phyloP scores from a whole-genome alignment of 768 basidiomycete genomes.

The Tricholoma hemisulphureum region DNA sequence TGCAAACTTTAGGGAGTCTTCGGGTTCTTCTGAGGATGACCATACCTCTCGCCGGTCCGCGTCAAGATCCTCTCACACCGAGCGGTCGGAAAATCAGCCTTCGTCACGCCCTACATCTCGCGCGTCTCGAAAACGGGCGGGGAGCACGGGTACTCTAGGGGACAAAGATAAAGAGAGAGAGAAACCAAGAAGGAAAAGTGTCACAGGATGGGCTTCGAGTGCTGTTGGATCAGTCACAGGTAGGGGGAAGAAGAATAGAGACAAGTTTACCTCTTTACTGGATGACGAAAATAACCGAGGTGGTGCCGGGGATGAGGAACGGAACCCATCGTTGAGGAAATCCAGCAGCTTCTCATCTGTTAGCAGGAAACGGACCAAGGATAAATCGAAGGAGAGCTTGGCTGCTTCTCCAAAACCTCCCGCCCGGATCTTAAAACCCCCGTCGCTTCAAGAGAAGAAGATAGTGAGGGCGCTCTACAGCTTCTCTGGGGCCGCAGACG shows the following conservation, averaged over 20 bases:
- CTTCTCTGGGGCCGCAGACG: slow-evolving; percentile 73
- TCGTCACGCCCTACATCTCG: slow-evolving; percentile 56
- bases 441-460: slow-evolving; percentile 49
- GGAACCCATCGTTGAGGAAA: slow-evolving; percentile 19
- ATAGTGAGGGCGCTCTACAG: slow-evolving; percentile 71
- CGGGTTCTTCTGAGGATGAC: slow-evolving; percentile 39
- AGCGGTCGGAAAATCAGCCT: slow-evolving; percentile 26
- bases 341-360: slow-evolving; percentile 28
- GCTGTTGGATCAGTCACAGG: slow-evolving; percentile 63
- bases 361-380: slow-evolving; percentile 30
- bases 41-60: slow-evolving; percentile 36
- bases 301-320: slow-evolving; percentile 26
- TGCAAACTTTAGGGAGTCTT: slow-evolving; percentile 13
- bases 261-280: slow-evolving; percentile 53
- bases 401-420: slow-evolving; percentile 31
- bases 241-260: slow-evolving; percentile 50
- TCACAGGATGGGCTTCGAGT: slow-evolving; percentile 66
- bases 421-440: slow-evolving; percentile 48
- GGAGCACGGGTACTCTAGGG: slow-evolving; percentile 47
- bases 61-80: slow-evolving; percentile 34
- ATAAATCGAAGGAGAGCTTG: slow-evolving; percentile 35
- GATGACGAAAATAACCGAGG: slow-evolving; percentile 34
- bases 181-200: slow-evolving; percentile 42
- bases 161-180: slow-evolving; percentile 37
- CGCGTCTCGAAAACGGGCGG: slow-evolving; percentile 64